A percentile compares a stretch with the other conserved stretches of the same genome.
phyloP scores from a whole-genome alignment of 2,329 filamentous ascomycete genomes.

The Decorospora gaudefroyi region DNA sequence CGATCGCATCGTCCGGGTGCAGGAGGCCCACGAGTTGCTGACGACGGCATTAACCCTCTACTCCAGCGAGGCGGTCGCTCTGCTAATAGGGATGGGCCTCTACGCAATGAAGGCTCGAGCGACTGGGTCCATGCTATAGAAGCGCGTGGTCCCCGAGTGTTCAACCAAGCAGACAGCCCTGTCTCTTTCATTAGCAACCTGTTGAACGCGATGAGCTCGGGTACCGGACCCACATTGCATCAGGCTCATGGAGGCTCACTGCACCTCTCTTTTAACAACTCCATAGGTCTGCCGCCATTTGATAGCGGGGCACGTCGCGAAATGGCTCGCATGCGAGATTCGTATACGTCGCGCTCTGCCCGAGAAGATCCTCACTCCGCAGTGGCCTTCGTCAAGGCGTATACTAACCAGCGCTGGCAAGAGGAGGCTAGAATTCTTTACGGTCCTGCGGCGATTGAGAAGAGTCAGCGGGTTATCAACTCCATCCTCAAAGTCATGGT shows the following conservation, averaged over 20 bases:
- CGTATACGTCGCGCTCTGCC: constrained; percentile 43
- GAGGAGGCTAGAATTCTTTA: constrained; percentile 90
- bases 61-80: constrained; percentile 65
- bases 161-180: constrained; percentile 53
- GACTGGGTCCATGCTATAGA: constrained; percentile 61
- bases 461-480: constrained; percentile 68
- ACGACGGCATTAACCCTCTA: constrained; percentile 86
- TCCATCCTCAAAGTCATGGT: constrained; percentile 74
- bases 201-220: constrained; percentile 59
- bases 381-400: constrained; percentile 71
- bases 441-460: constrained; percentile 68
- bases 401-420: constrained; percentile 79
- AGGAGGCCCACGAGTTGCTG: constrained; percentile 62
- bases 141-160: constrained; percentile 51
- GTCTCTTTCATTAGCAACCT: constrained; percentile 63
- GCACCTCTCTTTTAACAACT: constrained; percentile 58
- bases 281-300: constrained; percentile 40
- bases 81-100: constrained; percentile 30
- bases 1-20: constrained; percentile 59
- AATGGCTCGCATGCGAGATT: constrained; percentile 39
- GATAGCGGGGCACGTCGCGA: constrained; percentile 41
- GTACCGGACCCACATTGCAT: constrained; percentile 35
- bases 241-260: constrained; percentile 53
- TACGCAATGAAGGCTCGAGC: constrained; percentile 50
- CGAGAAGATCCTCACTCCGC: constrained; percentile 70